A percentile compares a stretch with the other conserved stretches of the same genome.
Evolutionary conservation across 2,329 filamentous ascomycete species (phyloP).

Genomic region (Purpureocillium lavendulum): DNA sequence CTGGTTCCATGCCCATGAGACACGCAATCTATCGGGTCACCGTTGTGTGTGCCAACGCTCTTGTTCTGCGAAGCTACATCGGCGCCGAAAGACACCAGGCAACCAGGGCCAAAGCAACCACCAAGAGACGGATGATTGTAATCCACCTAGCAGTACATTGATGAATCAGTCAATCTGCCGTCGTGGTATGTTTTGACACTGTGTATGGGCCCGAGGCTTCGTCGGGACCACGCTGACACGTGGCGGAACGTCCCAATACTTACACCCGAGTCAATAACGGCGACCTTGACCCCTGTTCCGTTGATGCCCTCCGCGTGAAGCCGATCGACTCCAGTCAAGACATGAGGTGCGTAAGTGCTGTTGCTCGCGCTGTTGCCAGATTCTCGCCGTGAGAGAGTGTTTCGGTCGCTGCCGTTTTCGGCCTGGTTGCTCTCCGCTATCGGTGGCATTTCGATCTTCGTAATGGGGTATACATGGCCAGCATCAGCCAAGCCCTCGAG

Average conservation of each 20-base stretch:
- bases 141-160: constrained; percentile 34
- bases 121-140: constrained; percentile 56
- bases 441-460: no score
- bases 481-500: no score
- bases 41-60: constrained; percentile 34
- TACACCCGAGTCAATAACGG: constrained; percentile 45
- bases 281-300: constrained; percentile 44
- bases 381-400: no score
- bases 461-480: no score
- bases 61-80: constrained; percentile 39
- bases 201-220: no score
- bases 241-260: no score
- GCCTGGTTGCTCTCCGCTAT: no score
- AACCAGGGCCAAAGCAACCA: constrained; percentile 52
- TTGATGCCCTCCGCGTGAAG: constrained; percentile 37
- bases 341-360: constrained; percentile 24
- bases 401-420: no score
- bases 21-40: constrained; percentile 44
- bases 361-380: no score
- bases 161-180: no score
- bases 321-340: constrained; percentile 48
- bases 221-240: no score
- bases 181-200: no score
- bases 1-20: constrained; percentile 49
- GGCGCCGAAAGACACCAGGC: constrained; percentile 49